Conservation (phyloP, 768 basidiomycete genomes). For the Dacryopinax spathularia region DNA sequence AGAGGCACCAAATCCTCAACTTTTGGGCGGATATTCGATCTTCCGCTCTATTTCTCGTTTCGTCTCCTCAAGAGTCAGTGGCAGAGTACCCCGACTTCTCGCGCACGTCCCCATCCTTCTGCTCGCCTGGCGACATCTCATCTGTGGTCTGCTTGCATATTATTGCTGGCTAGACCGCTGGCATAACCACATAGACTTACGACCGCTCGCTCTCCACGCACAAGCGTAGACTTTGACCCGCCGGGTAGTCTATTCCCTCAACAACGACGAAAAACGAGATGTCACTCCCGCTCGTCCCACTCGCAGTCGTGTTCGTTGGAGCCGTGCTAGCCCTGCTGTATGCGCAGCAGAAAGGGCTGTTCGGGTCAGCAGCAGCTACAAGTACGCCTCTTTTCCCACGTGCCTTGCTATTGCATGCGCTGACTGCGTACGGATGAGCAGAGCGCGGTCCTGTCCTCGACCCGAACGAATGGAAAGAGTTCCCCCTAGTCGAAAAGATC, state of each 20-base stretch:
- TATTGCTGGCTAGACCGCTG: background rate
- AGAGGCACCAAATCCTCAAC: no score
- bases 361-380: no score
- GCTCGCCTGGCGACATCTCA: no score
- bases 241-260: background rate
- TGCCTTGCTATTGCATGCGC: background rate
- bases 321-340: background rate
- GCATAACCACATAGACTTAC: background rate
- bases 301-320: background rate
- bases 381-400: background rate
- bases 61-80: no score
- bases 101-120: no score
- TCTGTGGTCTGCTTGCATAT: no score
- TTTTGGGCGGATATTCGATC: no score
- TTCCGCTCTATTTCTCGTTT: no score
- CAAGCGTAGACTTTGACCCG: background rate
- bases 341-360: background rate
- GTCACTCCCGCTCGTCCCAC: background rate
- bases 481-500: conserved; percentile 66
- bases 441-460: conserved; percentile 59
- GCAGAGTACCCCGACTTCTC: no score
- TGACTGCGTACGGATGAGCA: conserved; percentile 23
- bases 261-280: background rate
- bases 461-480: conserved; percentile 65
- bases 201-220: background rate